phyloP scores from a whole-genome alignment of 768 basidiomycete species.

The Lenzites betulinus region DNA sequence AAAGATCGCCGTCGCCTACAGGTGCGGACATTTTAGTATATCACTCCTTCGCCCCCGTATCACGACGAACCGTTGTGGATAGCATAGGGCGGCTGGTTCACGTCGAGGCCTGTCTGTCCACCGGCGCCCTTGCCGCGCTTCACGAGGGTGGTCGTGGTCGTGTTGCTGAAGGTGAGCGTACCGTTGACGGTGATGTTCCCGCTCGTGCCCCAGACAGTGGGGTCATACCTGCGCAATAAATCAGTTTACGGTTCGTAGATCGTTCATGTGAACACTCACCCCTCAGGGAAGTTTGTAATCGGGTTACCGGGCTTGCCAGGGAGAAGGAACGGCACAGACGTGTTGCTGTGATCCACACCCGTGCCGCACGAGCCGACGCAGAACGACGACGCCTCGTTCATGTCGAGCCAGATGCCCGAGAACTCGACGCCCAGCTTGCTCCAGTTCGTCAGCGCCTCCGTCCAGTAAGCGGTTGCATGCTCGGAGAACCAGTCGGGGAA shows the following conservation, averaged over 20 bases:
- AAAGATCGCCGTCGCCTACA: constrained; percentile 52
- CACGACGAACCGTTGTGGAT: constrained; percentile 63
- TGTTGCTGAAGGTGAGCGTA: constrained; percentile 52
- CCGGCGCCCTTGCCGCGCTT: constrained; percentile 55
- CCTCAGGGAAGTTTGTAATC: constrained; percentile 66
- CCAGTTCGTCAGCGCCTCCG: constrained; percentile 60
- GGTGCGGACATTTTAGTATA: not conserved
- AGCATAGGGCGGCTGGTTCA: constrained; percentile 63
- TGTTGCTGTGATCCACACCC: constrained; percentile 55
- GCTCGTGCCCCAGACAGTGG: constrained; percentile 60
- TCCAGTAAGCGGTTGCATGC: constrained; percentile 59
- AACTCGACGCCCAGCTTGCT: constrained; percentile 51
- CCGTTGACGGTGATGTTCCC: constrained; percentile 78
- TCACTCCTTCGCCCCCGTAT: not conserved
- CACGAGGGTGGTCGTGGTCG: constrained; percentile 50
- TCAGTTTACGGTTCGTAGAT: no score
- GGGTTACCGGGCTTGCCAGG: constrained; percentile 57
- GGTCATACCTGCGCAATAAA: constrained; percentile 57
- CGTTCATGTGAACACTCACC: constrained; percentile 41
- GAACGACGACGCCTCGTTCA: constrained; percentile 67
- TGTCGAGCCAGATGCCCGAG: constrained; percentile 69
- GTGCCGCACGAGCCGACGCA: constrained; percentile 65
- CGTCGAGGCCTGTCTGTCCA: constrained; percentile 45
- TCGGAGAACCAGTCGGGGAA: constrained; percentile 64
- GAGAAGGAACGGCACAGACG: constrained; percentile 53